Evolutionary conservation across 1,284 basidiomycete species (phyloP).

Genomic region (Trichosporon sp.): DNA sequence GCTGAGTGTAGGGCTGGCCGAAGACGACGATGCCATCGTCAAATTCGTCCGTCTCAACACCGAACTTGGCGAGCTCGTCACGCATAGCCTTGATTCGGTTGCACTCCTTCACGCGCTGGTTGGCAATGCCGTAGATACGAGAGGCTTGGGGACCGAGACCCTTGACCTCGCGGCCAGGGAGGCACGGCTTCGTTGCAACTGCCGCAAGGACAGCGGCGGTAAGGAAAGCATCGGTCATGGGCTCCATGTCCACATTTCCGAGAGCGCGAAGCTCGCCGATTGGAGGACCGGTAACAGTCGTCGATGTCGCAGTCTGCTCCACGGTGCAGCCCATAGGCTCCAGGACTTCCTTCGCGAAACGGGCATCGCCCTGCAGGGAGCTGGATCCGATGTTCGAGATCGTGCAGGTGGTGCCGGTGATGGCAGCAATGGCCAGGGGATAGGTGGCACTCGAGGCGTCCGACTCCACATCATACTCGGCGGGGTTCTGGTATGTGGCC

Average conservation of each 20-base stretch:
- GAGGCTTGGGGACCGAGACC: constrained; percentile 54
- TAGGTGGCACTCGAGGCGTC: constrained; percentile 96
- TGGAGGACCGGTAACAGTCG: constrained; percentile 87
- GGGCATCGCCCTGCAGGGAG: constrained; percentile 92
- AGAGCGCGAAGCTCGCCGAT: constrained; percentile 73
- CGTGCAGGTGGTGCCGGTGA: constrained; percentile 90
- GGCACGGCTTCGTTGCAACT: constrained; percentile 60
- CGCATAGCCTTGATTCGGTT: constrained; percentile 96
- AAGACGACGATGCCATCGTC: constrained; percentile 89
- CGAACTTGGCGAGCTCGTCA: constrained; percentile 92
- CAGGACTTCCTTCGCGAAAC: constrained; percentile 88
- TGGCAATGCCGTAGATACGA: constrained; percentile 90
- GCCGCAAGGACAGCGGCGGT: constrained; percentile 89
- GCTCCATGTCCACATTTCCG: constrained; percentile 92
- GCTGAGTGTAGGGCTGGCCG: constrained; percentile 61
- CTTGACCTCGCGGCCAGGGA: constrained; percentile 40
- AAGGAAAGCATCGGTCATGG: constrained; percentile 99
- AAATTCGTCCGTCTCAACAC: constrained; percentile 84
- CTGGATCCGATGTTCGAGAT: constrained; percentile 84
- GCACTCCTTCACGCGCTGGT: constrained; percentile 97
- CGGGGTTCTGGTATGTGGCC: constrained; percentile 71
- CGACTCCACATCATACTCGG: constrained; percentile 82
- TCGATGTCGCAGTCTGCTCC: constrained; percentile 77
- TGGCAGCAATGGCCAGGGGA: constrained; percentile 91
- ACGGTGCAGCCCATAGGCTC: constrained; percentile 93